phyloP scores from a whole-genome alignment of 345 rosid species.

The Arabidopsis arenosa region DNA sequence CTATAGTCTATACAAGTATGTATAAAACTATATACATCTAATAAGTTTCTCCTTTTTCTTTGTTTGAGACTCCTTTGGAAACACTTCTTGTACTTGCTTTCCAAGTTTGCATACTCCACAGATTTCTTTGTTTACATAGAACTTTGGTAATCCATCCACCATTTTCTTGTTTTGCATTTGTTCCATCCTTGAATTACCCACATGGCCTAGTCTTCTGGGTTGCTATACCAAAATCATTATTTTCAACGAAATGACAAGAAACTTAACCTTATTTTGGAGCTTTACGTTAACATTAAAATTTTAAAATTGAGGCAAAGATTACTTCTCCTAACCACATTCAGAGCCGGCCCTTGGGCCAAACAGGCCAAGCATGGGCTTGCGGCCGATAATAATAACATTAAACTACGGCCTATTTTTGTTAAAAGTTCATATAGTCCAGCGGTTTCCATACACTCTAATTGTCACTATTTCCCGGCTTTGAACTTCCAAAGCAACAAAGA shows the following conservation, averaged over 20 bases:
- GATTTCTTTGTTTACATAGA: neutral
- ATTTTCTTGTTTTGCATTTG: neutral
- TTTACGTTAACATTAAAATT: neutral
- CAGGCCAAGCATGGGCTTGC: too few relatives aligned
- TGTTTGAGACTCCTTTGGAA: slow-evolving; percentile 7
- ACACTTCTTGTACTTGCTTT: neutral
- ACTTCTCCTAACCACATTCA: neutral
- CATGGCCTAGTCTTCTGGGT: neutral
- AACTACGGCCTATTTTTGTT: too few relatives aligned
- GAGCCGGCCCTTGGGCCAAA: too few relatives aligned
- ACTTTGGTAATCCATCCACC: neutral
- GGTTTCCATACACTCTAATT: too few relatives aligned
- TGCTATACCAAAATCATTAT: too few relatives aligned
- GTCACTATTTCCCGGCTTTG: too few relatives aligned
- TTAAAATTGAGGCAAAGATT: neutral
- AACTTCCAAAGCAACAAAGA: too few relatives aligned
- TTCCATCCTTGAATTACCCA: neutral
- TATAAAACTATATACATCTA: too few relatives aligned
- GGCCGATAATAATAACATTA: too few relatives aligned
- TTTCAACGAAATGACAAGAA: neutral
- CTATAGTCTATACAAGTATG: too few relatives aligned
- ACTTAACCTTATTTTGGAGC: neutral
- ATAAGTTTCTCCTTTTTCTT: neutral
- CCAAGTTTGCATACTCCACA: slow-evolving; percentile 1
- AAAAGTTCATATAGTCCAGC: too few relatives aligned